Conservation (phyloP, 2,329 filamentous ascomycete species). For the Venturia pyrina region DNA sequence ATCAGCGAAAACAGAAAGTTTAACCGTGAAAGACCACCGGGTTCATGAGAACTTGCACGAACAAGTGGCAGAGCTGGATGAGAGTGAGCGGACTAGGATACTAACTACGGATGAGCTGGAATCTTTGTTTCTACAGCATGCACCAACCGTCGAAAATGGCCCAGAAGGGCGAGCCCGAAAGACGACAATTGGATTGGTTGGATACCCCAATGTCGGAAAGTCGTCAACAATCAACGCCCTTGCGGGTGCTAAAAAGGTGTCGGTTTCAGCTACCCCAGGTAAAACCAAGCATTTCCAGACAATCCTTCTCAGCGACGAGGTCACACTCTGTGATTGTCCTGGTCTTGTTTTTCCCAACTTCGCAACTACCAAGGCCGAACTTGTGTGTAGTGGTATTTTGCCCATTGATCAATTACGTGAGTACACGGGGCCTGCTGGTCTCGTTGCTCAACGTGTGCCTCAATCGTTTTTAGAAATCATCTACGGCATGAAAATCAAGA, state of each 20-base stretch:
- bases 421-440: conserved; percentile 72
- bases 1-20: conserved; percentile 24
- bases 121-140: conserved; percentile 71
- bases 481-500: conserved; percentile 85
- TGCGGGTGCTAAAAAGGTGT: conserved; percentile 97
- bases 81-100: conserved; percentile 48
- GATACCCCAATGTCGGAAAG: conserved; percentile 98
- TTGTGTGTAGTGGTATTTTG: conserved; percentile 88
- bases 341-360: conserved; percentile 99
- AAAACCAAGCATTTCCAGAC: conserved; percentile 99
- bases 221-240: conserved; percentile 98
- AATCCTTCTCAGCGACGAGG: conserved; percentile 80
- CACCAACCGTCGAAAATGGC: conserved; percentile 46
- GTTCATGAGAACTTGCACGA: conserved; percentile 13
- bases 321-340: conserved; percentile 93
- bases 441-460: conserved; percentile 79
- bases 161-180: conserved; percentile 46
- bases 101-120: conserved; percentile 90
- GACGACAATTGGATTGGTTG: conserved; percentile 84
- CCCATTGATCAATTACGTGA: conserved; percentile 96
- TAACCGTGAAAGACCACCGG: conserved; percentile 24
- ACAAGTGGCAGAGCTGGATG: conserved; percentile 25
- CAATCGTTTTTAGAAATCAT: conserved; percentile 81
- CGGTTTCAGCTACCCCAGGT: conserved; percentile 90
- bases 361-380: conserved; percentile 87